Percentiles rank a stretch among this genome's conserved stretches.
These are phyloP conservation scores for Yarrowia sp. DNA, from an alignment of 805 yeast species.

Conservation along the genomic window DNA sequence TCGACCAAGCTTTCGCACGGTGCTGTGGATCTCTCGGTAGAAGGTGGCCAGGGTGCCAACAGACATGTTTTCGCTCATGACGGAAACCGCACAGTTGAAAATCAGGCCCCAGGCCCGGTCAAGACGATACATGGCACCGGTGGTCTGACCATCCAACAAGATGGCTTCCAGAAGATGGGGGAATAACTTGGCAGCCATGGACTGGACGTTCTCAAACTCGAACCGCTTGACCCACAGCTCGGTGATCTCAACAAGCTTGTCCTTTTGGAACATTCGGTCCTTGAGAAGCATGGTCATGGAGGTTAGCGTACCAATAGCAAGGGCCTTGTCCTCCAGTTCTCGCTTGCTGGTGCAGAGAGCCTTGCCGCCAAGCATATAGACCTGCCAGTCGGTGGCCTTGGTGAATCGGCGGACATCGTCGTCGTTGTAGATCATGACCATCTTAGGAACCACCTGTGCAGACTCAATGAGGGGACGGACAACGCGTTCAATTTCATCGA, in stretches of 20 bases:
- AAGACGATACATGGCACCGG: conserved; percentile 19
- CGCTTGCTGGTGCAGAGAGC: conserved; percentile 11
- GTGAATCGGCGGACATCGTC: conserved; percentile 77
- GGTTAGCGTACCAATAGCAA: conserved; percentile 1
- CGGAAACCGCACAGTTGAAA: conserved; percentile 7
- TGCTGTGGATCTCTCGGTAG: conserved; percentile 18
- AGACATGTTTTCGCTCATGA: conserved; percentile 18
- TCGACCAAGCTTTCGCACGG: conserved; percentile 8
- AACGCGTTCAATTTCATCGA: conserved; percentile 80
- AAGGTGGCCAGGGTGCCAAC: conserved; percentile 12
- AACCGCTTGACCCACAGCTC: conserved; percentile 87
- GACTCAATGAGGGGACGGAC: conserved; percentile 83
- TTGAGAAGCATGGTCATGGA: conserved; percentile 16
- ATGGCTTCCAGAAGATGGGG: conserved; percentile 71
- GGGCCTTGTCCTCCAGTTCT: conserved; percentile 4
- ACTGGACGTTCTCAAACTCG: conserved; percentile 90
- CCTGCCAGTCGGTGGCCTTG: conserved; percentile 36
- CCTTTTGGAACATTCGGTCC: conserved; percentile 20
- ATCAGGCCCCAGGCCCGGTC: conserved; percentile 20
- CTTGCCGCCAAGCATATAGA: conserved; percentile 12
- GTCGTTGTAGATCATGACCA: conserved; percentile 80
- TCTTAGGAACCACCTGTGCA: conserved; percentile 86
- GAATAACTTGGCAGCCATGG: conserved; percentile 76
- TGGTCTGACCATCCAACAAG: conserved; percentile 39
- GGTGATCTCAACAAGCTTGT: conserved; percentile 60